Conservation (phyloP, 2,329 filamentous ascomycete genomes). For the Boeremia exigua region DNA sequence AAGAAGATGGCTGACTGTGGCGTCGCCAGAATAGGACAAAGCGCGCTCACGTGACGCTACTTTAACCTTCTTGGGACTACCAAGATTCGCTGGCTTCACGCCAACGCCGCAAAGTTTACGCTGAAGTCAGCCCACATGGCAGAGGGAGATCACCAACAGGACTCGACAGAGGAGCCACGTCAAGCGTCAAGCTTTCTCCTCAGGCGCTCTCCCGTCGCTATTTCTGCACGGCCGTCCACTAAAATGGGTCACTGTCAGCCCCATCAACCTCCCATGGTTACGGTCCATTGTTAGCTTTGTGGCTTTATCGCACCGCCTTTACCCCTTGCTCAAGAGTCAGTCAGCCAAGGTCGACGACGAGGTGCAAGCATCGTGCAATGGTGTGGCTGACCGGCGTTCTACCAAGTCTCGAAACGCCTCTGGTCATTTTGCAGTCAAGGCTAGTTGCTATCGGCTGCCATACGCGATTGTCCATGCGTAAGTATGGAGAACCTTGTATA, state of each 20-base stretch:
- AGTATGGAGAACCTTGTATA: slow-evolving; percentile 1
- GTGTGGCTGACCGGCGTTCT: slow-evolving; percentile 14
- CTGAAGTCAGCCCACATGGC: slow-evolving; percentile 11
- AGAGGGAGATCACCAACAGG: slow-evolving; percentile 4
- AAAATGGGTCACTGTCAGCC: slow-evolving; percentile 1
- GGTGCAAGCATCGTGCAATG: slow-evolving; percentile 22
- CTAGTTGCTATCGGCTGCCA: slow-evolving; percentile 11
- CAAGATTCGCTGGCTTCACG: slow-evolving; percentile 1
- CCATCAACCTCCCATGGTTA: not conserved
- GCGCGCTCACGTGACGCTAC: not conserved
- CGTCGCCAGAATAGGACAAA: not conserved
- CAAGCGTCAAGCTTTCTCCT: slow-evolving; percentile 22
- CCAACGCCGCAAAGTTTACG: slow-evolving; percentile 1
- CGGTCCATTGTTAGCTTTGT: not conserved
- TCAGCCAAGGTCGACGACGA: slow-evolving; percentile 10
- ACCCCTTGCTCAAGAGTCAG: slow-evolving; percentile 19
- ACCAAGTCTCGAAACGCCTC: slow-evolving; percentile 13
- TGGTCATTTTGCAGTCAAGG: slow-evolving; percentile 3
- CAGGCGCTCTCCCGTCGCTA: slow-evolving; percentile 27
- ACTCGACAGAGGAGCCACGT: slow-evolving; percentile 13
- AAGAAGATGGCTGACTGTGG: slow-evolving; percentile 5
- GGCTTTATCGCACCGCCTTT: slow-evolving; percentile 1
- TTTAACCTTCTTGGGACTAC: not conserved
- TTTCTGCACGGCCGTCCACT: slow-evolving; percentile 16
- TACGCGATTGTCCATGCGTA: slow-evolving; percentile 10